Evolutionary conservation across 2,329 filamentous ascomycete species (phyloP), one percentile per base, ranked within the genome.

Genomic region (Colletotrichum acutatum): DNA sequence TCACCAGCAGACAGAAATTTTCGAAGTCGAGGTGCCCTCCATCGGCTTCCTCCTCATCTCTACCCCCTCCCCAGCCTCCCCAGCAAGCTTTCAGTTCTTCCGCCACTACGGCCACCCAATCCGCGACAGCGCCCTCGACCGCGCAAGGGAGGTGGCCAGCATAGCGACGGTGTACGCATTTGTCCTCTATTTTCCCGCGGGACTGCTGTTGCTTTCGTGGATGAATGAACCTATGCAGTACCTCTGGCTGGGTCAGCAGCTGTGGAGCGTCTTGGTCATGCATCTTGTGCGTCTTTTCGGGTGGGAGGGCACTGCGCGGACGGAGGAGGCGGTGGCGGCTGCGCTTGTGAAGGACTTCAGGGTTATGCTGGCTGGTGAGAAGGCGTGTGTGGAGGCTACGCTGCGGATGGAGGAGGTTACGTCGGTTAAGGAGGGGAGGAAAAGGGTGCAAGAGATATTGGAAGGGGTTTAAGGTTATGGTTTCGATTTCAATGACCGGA

Each of bases 211-310:
- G 52, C 49, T 77, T 8, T 77, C 75, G 71, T 54, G 52, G 52
- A 76, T 77, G 75, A 64, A 68, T 4, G 12, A 61, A 14, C 34
- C 30, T 2, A 59, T 76, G 19, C 77, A 78, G 66, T 75, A 76
- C 62, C 30, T 72, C 37, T 78, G 77, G 77, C 61, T 76, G 8
- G 63, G 71, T 24, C 77, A 76, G 49, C 74, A 78, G 62, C 59
- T 77, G 2, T 78, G 76, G 63, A 62, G 74, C 46, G 75, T 76
- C 5, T 49, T 75, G 1, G 70, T 73, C 2, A 74, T 78, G 76
- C 74, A 77, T 57, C 52, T 76, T 16, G 58, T 54, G 12, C 52
- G 52, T 8, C 52, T 54, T 24, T 54, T 54, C 12, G 52, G 52
- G 0, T 54, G 52, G 52, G 52, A 54, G 24, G 22, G 52, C 24